Base-by-base conservation (phyloP, 495 filamentous ascomycete genomes). In the Tuber borchii region DNA sequence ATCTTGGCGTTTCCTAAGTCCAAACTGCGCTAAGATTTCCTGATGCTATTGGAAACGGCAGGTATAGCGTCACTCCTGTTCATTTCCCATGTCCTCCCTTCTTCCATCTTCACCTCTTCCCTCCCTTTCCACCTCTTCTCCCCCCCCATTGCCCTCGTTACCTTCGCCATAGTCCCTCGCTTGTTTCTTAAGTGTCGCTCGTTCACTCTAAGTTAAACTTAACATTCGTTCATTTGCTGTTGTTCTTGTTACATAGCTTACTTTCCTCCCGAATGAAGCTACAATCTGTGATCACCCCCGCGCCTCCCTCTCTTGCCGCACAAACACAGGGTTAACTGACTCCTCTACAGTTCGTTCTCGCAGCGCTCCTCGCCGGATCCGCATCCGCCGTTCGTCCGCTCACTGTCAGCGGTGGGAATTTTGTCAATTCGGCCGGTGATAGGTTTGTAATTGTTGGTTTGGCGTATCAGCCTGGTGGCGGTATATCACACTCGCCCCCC, bases 391-490 rank as follows among this genome's bases (percentile, higher is more conserved):
- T 97, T 51, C 89, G 88, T 73, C 86, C 92, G 20, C 86, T 98
- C 71, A 88, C 89, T 73, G 90, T 95, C 70, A 84, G 91, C 70
- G 93, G 92, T 74, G 88, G 89, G 78, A 89, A 96, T 84, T 97
- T 97, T 83, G 89, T 97, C 82, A 92, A 97, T 86, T 88, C 88
- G 69, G 93, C 91, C 17, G 89, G 90, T 70, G 88, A 94, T 81
- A 90, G 93, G 71, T 92, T 97, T 86, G 90, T 95, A 85, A 90
- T 98, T 74, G 87, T 98, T 70, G 95, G 95, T 80, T 89, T 97
- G 72, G 95, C 94, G 86, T 97, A 97, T 86, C 95, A 98, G 86
- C 95, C 95, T 42, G 94, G 93, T 81, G 95, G 94, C 82, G 89
- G 90, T 72, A 87, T 89, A n/a, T 75, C 14, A 19, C 12, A 7